These are phyloP conservation scores for Alopecurus myosuroides DNA, from an alignment of 176 grass and related monocot species.

Conservation along the genomic window DNA sequence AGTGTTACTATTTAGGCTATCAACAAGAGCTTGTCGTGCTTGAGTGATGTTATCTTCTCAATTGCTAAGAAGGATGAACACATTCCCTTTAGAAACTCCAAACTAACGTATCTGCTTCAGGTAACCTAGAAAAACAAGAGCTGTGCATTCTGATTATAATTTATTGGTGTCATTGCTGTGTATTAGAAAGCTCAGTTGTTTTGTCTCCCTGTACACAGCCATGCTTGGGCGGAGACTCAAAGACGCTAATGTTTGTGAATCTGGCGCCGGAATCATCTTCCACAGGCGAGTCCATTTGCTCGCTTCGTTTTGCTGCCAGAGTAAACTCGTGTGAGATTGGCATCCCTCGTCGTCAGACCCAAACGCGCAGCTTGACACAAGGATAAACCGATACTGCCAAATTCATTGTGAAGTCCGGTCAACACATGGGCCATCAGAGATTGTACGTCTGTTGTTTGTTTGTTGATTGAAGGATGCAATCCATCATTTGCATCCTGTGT, in stretches of 20 bases:
- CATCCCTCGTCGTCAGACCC: slow-evolving; percentile 71
- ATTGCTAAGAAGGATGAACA: slow-evolving; percentile 97
- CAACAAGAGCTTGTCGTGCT: slow-evolving; percentile 87
- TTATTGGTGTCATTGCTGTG: neutral
- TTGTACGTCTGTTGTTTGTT: slow-evolving; percentile 15
- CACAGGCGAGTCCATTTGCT: slow-evolving; percentile 68
- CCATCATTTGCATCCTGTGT: slow-evolving; percentile 30
- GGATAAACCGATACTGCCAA: neutral
- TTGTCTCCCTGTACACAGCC: slow-evolving; percentile 41
- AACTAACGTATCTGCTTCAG: slow-evolving; percentile 89
- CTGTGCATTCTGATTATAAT: neutral
- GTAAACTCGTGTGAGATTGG: slow-evolving; percentile 92
- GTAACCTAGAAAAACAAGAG: slow-evolving; percentile 11
- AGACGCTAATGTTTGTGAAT: slow-evolving; percentile 95
- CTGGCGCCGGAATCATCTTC: slow-evolving; percentile 71
- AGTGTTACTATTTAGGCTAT: slow-evolving; percentile 43
- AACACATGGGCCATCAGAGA: neutral
- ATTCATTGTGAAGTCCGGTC: neutral
- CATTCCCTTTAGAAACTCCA: slow-evolving; percentile 91
- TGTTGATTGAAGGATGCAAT: slow-evolving; percentile 32
- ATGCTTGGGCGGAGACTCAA: slow-evolving; percentile 87
- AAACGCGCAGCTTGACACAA: slow-evolving; percentile 28
- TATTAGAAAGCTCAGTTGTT: neutral
- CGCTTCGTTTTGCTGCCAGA: slow-evolving; percentile 76
- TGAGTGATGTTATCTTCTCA: slow-evolving; percentile 89